These are phyloP conservation scores for Gleditsia sinensis DNA, from an alignment of 306 rosid species.

Conservation along the genomic window DNA sequence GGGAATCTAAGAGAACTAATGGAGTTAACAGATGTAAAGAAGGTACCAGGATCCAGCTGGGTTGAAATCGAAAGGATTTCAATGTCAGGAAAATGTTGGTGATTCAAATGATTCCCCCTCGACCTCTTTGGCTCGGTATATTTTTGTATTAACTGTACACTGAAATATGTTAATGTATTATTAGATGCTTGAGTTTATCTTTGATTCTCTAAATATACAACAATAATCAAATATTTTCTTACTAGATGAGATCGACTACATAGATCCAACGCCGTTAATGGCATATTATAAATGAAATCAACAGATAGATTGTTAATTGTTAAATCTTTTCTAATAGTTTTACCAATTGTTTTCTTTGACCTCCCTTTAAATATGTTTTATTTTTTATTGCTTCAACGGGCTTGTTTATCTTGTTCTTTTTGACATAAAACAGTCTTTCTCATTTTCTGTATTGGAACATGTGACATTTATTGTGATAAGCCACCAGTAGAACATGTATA, in stretches of 20 bases:
- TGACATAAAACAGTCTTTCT: neutral
- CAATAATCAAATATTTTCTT: too few relatives aligned
- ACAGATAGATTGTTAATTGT: too few relatives aligned
- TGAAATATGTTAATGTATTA: neutral
- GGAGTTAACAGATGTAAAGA: conserved; percentile 69
- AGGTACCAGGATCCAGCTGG: conserved; percentile 77
- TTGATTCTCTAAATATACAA: neutral
- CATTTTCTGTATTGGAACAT: neutral
- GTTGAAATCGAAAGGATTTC: conserved; percentile 35
- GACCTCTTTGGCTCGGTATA: neutral
- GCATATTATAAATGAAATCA: too few relatives aligned
- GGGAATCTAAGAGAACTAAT: conserved; percentile 61
- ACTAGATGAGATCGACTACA: too few relatives aligned
- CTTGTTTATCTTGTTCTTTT: neutral
- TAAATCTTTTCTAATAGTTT: too few relatives aligned
- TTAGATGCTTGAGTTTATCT: neutral
- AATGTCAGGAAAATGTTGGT: neutral
- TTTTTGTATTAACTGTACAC: neutral
- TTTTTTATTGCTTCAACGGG: neutral
- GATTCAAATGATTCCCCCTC: neutral
- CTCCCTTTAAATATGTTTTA: neutral
- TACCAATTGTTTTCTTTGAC: too few relatives aligned
- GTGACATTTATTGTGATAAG: neutral
- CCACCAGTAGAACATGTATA: neutral
- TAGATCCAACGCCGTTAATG: too few relatives aligned